A percentile compares a stretch with the other conserved stretches of the same genome.
phyloP scores from a whole-genome alignment of 768 basidiomycete species.

The Lactarius tabidus region DNA sequence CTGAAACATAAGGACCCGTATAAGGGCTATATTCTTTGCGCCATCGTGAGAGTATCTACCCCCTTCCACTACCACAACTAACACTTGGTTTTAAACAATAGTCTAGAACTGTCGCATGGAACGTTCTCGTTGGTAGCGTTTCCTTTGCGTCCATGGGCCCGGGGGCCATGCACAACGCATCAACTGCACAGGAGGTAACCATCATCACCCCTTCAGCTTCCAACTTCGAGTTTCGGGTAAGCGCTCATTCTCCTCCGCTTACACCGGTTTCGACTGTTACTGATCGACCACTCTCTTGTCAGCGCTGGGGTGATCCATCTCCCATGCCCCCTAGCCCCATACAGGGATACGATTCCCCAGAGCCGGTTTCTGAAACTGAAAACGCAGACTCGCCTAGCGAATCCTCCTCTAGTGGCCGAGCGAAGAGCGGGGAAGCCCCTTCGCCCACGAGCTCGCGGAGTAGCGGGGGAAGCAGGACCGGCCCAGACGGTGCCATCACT shows the following conservation, averaged over 20 bases:
- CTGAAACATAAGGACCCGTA: conserved; percentile 76
- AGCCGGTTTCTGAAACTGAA: conserved; percentile 12
- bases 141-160: conserved; percentile 72
- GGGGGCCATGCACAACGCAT: conserved; percentile 75
- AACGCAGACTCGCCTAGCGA: conserved; percentile 3
- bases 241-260: conserved; percentile 43
- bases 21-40: conserved; percentile 71
- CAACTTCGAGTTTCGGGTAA: conserved; percentile 38
- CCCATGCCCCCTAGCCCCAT: conserved; percentile 50
- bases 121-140: conserved; percentile 71
- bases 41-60: conserved; percentile 49
- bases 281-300: conserved; percentile 15
- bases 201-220: conserved; percentile 55
- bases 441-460: conserved; percentile 10
- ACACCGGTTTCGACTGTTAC: conserved; percentile 40
- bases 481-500: conserved; percentile 35
- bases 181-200: conserved; percentile 78
- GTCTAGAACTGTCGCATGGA: conserved; percentile 67
- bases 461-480: conserved; percentile 17
- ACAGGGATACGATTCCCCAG: conserved; percentile 13
- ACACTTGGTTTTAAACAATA: conserved; percentile 24
- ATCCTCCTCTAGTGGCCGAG: background rate
- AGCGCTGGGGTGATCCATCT: conserved; percentile 70
- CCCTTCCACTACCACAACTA: background rate
- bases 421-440: background rate